Conservation (phyloP, 2,329 filamentous ascomycete species). For the Talaromyces islandicus region DNA sequence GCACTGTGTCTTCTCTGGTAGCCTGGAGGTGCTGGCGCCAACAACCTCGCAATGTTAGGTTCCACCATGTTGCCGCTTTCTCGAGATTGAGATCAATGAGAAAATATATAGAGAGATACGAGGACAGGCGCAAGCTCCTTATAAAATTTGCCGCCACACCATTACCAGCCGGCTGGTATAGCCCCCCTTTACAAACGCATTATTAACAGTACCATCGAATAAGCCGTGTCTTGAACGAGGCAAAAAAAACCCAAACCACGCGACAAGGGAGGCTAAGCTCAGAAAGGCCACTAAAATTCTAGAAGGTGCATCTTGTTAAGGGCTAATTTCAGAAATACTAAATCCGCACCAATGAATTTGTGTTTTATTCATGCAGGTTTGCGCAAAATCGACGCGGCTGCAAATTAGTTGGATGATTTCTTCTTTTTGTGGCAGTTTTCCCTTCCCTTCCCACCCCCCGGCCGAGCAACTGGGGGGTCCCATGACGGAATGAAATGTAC, state of each 20-base stretch:
- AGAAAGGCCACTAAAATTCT: background rate
- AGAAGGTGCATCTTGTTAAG: background rate
- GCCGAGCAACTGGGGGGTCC: background rate
- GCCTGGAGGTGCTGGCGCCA: conserved; percentile 10
- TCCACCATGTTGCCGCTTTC: conserved; percentile 1
- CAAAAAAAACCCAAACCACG: background rate
- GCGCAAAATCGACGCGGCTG: background rate
- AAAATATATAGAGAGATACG: background rate
- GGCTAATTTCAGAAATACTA: background rate
- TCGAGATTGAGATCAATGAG: background rate
- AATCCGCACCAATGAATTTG: background rate
- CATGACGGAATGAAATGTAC: background rate
- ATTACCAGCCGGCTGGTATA: background rate
- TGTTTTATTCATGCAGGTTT: background rate
- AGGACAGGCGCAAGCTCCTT: background rate
- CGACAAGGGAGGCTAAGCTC: background rate
- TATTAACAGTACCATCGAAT: background rate
- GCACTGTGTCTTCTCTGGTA: conserved; percentile 7
- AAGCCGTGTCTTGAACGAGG: background rate
- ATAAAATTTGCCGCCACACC: background rate
- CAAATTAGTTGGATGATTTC: background rate
- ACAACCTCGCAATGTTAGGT: conserved; percentile 4
- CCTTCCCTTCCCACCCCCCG: background rate
- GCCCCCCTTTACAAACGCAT: background rate
- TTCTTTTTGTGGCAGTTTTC: background rate